Percentiles rank a stretch among this genome's conserved stretches.
Evolutionary conservation across 164 flowering plant species (phyloP).

Genomic region (Brasenia schreberi): DNA sequence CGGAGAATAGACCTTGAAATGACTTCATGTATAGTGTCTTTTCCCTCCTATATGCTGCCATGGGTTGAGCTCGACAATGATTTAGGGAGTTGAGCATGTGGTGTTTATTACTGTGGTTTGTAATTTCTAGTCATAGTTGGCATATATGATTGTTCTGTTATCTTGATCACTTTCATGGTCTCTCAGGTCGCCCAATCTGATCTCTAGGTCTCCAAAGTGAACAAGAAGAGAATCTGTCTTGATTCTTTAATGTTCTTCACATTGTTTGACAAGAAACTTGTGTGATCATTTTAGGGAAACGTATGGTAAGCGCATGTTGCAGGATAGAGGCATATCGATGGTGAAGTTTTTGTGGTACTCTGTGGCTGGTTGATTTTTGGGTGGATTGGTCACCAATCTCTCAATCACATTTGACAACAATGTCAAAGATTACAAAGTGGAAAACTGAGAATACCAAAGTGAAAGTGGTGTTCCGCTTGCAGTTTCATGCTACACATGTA

Average conservation of each 20-base stretch:
- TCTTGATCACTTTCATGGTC: not conserved
- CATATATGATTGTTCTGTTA: not conserved
- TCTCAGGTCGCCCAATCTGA: not conserved
- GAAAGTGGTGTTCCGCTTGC: constrained; percentile 92
- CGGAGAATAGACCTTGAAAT: not conserved
- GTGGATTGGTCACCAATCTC: not conserved
- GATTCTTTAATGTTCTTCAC: not conserved
- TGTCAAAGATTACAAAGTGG: constrained; percentile 84
- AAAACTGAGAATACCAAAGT: constrained; percentile 89
- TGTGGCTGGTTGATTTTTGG: constrained; percentile 9
- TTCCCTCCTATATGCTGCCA: not conserved
- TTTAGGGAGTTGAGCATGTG: not conserved
- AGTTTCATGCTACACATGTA: constrained; percentile 97
- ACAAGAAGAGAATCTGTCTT: not conserved
- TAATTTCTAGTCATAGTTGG: not conserved
- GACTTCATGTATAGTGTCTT: not conserved
- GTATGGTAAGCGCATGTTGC: not conserved
- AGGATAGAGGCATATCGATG: constrained; percentile 3
- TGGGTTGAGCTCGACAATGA: not conserved
- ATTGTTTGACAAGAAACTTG: not conserved
- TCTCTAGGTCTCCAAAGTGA: not conserved
- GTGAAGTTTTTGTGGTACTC: constrained; percentile 13
- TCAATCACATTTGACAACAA: constrained; percentile 8
- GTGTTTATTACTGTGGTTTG: not conserved
- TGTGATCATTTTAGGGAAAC: not conserved